Conservation (phyloP, 176 grass and related monocot species). For the Melocanna baccifera region DNA sequence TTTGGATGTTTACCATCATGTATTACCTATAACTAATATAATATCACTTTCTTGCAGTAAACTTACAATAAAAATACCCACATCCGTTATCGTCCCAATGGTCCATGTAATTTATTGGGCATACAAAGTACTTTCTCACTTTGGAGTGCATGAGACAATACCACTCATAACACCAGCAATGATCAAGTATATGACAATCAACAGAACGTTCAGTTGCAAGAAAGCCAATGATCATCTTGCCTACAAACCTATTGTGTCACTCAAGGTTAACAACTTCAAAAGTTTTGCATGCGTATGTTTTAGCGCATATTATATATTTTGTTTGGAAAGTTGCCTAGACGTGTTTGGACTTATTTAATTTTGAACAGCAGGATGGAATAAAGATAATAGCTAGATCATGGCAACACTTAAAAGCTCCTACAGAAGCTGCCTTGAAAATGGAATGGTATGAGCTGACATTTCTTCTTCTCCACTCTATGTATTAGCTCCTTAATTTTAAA, state of each 20-base stretch:
- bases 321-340: too few relatives aligned
- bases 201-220: constrained; percentile 56
- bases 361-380: neutral
- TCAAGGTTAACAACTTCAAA: constrained; percentile 43
- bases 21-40: neutral
- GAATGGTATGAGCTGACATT: neutral
- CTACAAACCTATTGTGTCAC: constrained; percentile 63
- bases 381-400: neutral
- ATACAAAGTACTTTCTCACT: too few relatives aligned
- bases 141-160: too few relatives aligned
- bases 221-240: constrained; percentile 60
- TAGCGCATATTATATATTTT: too few relatives aligned
- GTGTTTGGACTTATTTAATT: neutral
- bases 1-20: neutral
- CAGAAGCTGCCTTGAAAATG: neutral
- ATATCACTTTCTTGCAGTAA: neutral
- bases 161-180: constrained; percentile 53
- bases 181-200: constrained; percentile 52
- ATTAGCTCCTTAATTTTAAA: too few relatives aligned
- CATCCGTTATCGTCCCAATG: too few relatives aligned
- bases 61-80: too few relatives aligned
- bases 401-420: neutral
- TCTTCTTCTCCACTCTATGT: too few relatives aligned
- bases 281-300: too few relatives aligned
- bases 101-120: too few relatives aligned